Evolutionary conservation across 352 stramenopile species (phyloP).

Genomic region (Phytopythium ostracodes): DNA sequence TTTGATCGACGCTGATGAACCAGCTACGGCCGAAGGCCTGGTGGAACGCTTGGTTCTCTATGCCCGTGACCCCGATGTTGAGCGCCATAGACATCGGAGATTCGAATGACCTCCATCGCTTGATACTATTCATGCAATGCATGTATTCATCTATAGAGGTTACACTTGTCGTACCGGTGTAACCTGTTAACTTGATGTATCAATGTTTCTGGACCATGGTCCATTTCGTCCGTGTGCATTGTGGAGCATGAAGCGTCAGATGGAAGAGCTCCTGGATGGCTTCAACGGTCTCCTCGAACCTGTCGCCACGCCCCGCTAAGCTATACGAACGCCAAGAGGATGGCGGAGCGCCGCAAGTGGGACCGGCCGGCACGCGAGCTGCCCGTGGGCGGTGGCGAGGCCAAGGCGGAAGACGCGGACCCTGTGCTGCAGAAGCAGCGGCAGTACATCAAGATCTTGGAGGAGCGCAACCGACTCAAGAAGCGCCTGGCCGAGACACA

Average conservation of each 20-base stretch:
- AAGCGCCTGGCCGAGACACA: conserved; percentile 73
- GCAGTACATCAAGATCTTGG: conserved; percentile 82
- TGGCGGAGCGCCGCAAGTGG: conserved; percentile 32
- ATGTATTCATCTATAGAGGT: background rate
- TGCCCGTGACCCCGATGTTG: too few species aligned
- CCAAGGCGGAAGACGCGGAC: conserved; percentile 21
- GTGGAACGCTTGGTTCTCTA: too few species aligned
- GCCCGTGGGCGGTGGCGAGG: conserved; percentile 3
- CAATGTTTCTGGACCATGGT: background rate
- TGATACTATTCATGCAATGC: too few species aligned
- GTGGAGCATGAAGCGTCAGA: conserved; percentile 3
- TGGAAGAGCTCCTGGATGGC: background rate
- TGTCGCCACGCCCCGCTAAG: background rate
- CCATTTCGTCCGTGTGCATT: background rate
- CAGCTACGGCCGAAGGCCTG: too few species aligned
- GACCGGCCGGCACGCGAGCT: conserved; percentile 15
- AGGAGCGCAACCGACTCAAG: conserved; percentile 78
- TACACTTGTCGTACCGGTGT: background rate
- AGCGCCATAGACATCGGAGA: too few species aligned
- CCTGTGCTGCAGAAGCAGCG: conserved; percentile 70
- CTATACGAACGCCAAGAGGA: background rate
- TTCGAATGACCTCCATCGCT: too few species aligned
- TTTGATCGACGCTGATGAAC: too few species aligned
- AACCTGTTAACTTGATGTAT: background rate
- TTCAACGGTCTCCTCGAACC: background rate